A percentile compares a stretch with the other conserved stretches of the same genome.
phyloP scores from a whole-genome alignment of 768 basidiomycete genomes.

The Amanita exitialis region DNA sequence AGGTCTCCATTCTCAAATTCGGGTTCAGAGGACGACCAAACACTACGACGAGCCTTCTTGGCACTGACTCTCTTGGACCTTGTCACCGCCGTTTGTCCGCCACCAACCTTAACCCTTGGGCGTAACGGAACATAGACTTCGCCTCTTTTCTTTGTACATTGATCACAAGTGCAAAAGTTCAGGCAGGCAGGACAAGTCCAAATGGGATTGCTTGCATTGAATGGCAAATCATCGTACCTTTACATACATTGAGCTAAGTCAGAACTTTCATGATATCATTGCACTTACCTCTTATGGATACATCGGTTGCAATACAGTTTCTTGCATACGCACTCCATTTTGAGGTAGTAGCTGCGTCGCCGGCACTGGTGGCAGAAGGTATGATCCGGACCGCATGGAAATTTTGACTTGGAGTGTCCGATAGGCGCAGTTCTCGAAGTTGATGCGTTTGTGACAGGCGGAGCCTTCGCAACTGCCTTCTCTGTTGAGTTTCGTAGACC shows the following conservation, averaged over 20 bases:
- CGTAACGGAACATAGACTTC: constrained; percentile 31
- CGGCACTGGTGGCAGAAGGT: constrained; percentile 18
- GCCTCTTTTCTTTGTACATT: constrained; percentile 33
- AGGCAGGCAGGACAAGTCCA: constrained; percentile 37
- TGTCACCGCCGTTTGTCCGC: not conserved
- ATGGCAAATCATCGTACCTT: constrained; percentile 19
- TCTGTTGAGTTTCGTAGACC: not conserved
- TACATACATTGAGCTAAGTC: not conserved
- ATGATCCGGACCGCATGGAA: not conserved
- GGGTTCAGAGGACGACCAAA: not conserved
- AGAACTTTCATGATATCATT: not conserved
- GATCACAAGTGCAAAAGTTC: constrained; percentile 37
- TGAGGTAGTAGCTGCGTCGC: constrained; percentile 2
- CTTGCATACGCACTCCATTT: constrained; percentile 13
- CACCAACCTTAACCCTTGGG: not conserved
- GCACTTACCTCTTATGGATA: constrained; percentile 11
- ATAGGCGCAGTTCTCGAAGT: not conserved
- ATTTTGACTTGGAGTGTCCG: constrained; percentile 7
- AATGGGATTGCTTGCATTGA: constrained; percentile 9
- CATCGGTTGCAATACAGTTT: constrained; percentile 11
- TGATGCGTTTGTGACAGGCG: not conserved
- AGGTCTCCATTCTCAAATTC: not conserved
- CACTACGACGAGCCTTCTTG: not conserved
- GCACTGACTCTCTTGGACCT: not conserved
- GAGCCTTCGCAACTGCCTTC: not conserved